A percentile compares a stretch with the other conserved stretches of the same genome.
phyloP scores from a whole-genome alignment of 257 asterid species.

The Parsonsia alboflavescens region DNA sequence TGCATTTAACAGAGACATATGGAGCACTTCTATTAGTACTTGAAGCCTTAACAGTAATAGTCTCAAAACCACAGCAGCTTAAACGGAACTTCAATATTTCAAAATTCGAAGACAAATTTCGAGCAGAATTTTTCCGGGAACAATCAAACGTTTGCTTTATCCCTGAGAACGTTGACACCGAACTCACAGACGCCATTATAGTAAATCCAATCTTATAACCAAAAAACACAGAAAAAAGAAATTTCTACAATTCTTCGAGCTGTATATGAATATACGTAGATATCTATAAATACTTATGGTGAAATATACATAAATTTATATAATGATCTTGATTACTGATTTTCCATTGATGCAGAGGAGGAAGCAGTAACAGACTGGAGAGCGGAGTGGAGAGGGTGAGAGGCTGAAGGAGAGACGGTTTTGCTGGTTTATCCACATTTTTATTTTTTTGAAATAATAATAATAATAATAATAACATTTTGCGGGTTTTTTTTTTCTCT shows the following conservation, averaged over 20 bases:
- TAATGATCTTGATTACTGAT: constrained; percentile 4
- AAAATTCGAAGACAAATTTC: constrained; percentile 18
- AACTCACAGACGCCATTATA: constrained; percentile 23
- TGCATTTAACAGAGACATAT: constrained; percentile 56
- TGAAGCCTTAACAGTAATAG: constrained; percentile 14
- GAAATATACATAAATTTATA: constrained; percentile 1
- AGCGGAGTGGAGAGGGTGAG: constrained; percentile 2
- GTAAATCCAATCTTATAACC: background rate
- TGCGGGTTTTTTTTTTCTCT: no score
- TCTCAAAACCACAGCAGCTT: constrained; percentile 30
- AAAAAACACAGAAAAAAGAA: background rate
- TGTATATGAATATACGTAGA: background rate
- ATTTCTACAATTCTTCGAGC: background rate
- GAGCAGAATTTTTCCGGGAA: constrained; percentile 16
- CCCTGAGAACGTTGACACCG: constrained; percentile 22
- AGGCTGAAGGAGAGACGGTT: background rate
- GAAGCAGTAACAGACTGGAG: constrained; percentile 2
- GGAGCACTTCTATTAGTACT: constrained; percentile 27
- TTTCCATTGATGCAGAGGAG: constrained; percentile 7
- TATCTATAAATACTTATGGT: background rate
- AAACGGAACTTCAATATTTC: constrained; percentile 42
- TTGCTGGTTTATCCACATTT: constrained; percentile 1
- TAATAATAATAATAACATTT: no score
- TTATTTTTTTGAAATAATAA: no score
- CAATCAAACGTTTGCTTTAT: constrained; percentile 20